Base-by-base conservation (phyloP, 2,329 filamentous ascomycete genomes). In the Emericellopsis cladophorae region DNA sequence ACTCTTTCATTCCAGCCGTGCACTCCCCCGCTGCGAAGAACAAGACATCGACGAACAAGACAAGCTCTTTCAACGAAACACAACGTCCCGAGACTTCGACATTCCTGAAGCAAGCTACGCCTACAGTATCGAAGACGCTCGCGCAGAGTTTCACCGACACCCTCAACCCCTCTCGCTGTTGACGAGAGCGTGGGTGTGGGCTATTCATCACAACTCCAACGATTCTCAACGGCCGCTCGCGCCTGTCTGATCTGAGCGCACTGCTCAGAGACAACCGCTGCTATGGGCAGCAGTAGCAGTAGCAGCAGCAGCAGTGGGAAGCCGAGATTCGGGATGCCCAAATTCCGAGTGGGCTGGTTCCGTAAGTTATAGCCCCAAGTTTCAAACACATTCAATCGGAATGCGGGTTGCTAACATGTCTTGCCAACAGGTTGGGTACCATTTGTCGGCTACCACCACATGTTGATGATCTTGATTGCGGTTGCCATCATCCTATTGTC, bases 381-480 rank as follows among this genome's bases (percentile, higher is more conserved):
- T 21, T 15, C 18, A 22, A 31, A 15, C 22, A 36, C 34, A 36
- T 23, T 15, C 35, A 35, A 35, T 48, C 18, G 44, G 48, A 51
- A 50, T 53, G 51, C 42, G 40, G 42, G 41, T 23, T 38, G 40
- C 52, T 54, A 47, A 58, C 48, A n/a, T 39, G 31, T 29, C 26
- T 29, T 29, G 4, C 26, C 26, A 22, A 33, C 32, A 79, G 78
- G 76, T 55, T 76, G 74, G 51, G 65, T 83, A 58, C 79, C 79
- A 50, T 82, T 83, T 57, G 68, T 83, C 44, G 79, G 79, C 49
- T 82, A 82, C 55, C 79, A 82, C 57, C 77, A 98, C 77, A 83
- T 96, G 49, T 76, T 98, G 61, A 98, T 98, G 92, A 87, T 98
- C 53, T 68, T 98, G 50, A 95, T 98, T 56, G 89, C 85, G 42